Base-by-base conservation (phyloP, 208 protist genomes). In the Trypanosomatidae sp. region DNA sequence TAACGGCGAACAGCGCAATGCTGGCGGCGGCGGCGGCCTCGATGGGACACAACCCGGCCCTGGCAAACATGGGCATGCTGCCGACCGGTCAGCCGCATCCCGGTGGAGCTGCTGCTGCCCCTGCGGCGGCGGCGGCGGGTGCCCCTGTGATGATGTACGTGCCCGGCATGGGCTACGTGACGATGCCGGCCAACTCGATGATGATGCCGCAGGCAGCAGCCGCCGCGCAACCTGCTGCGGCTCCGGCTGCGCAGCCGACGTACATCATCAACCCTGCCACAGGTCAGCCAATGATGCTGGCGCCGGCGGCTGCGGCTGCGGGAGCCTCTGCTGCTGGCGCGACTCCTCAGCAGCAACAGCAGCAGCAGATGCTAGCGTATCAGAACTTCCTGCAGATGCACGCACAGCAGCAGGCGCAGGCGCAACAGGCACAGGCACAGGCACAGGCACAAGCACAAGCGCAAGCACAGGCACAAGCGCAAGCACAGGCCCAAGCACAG, bases 201-300 rank as follows among this genome's bases (percentile, higher is more conserved):
- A 53, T 80, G 47, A 13, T 74, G 62, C 7, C 69, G 13, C n/a
- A n/a, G n/a, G n/a, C n/a, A n/a, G n/a, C n/a, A n/a, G n/a, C n/a
- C n/a, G n/a, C n/a, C n/a, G 44, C 69, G 2, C 43, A 66, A 15
- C 3, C 75, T 2, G 25, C 66, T 2, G 43, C 36, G 44, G 13
- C 69, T 10, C 76, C 41, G 7, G 43, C 55, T 2, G 65, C 33
- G 46, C 75, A 71, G 12, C 66, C 65, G 4, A 66, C 74, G n/a
- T 74, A 76, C 56, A 65, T 84, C 58, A 80, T 84, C 55, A 76
- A 80, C 71, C 76, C 76, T 0, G 69, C 69, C 3, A 80, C 76
- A 30, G 76, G 76, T 3, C 46, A 72, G 76, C 76, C 76, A 10
- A 80, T 80, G 53, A 58, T 80, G 49, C 0, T 80, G 36, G 64